These are phyloP conservation scores for Cylindrotheca fusiformis DNA, from an alignment of 108 stramenopile species.

Conservation along the genomic window DNA sequence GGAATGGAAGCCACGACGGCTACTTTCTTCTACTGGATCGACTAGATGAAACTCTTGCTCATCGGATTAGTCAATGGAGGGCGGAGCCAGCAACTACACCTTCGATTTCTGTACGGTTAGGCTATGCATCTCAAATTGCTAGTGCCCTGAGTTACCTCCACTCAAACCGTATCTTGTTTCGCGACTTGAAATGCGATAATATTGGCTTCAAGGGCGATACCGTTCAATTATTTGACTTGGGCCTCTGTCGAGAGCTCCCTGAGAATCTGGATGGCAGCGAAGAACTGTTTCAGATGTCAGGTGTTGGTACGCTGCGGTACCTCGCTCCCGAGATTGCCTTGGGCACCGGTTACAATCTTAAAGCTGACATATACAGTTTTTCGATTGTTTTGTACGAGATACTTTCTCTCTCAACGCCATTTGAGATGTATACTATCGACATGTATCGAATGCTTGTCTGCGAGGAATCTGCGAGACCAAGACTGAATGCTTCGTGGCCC, in stretches of 20 bases:
- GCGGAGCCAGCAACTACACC: neutral
- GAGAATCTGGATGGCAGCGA: conserved; percentile 17
- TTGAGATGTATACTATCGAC: conserved; percentile 16
- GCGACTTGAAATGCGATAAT: conserved; percentile 32
- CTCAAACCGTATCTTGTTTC: conserved; percentile 13
- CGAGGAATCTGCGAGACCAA: conserved; percentile 32
- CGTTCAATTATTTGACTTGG: conserved; percentile 31
- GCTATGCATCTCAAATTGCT: conserved; percentile 5
- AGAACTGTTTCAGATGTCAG: conserved; percentile 24
- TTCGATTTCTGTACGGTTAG: conserved; percentile 11
- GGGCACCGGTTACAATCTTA: conserved; percentile 26
- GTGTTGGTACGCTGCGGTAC: conserved; percentile 29
- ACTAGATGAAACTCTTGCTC: conserved; percentile 37
- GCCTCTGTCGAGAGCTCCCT: conserved; percentile 24
- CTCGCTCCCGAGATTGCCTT: conserved; percentile 40
- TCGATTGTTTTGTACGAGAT: conserved; percentile 45
- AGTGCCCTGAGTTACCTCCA: conserved; percentile 17
- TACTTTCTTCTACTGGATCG: conserved; percentile 56
- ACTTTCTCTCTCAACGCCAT: conserved; percentile 24
- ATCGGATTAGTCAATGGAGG: conserved; percentile 43
- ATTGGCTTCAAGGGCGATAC: conserved; percentile 22
- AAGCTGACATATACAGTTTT: conserved; percentile 59
- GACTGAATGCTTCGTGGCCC: conserved; percentile 39
- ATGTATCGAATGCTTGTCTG: conserved; percentile 25
- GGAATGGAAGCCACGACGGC: conserved; percentile 28